Percentiles rank a stretch among this genome's conserved stretches.
These are phyloP conservation scores for Ogataea kodamae DNA, from an alignment of 805 yeast species.

Conservation along the genomic window DNA sequence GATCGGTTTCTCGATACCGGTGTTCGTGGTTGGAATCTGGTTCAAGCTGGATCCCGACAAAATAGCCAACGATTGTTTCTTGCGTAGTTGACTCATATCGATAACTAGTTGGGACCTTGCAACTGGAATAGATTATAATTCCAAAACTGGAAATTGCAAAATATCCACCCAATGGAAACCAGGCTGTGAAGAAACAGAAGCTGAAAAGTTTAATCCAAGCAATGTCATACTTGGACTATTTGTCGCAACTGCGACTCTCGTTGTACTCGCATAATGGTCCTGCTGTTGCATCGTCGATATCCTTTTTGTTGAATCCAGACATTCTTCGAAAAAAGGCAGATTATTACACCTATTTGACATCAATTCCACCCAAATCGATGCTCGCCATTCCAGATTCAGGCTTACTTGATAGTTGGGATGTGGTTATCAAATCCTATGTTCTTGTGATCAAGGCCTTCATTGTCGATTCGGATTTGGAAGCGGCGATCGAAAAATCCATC, in stretches of 20 bases:
- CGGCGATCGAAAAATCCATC: constrained; percentile 17
- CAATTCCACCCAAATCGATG: constrained; percentile 16
- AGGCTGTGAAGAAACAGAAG: constrained; percentile 5
- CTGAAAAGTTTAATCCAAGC: not conserved
- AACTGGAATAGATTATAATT: too few relatives aligned
- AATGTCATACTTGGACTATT: constrained; percentile 18
- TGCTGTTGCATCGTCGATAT: constrained; percentile 10
- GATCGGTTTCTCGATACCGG: constrained; percentile 23
- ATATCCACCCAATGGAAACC: constrained; percentile 1
- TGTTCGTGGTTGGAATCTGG: constrained; percentile 10
- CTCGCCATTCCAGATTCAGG: constrained; percentile 12
- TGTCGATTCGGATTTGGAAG: constrained; percentile 19
- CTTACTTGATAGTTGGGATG: constrained; percentile 10
- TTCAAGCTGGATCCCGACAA: constrained; percentile 28
- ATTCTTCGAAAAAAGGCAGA: constrained; percentile 15
- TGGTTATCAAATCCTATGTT: constrained; percentile 13
- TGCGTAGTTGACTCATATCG: constrained; percentile 15
- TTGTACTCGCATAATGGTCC: constrained; percentile 13
- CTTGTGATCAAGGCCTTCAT: constrained; percentile 17
- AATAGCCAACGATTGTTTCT: constrained; percentile 35
- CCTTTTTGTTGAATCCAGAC: constrained; percentile 20
- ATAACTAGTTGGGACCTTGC: too few relatives aligned
- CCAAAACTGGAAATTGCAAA: constrained; percentile 11
- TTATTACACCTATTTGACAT: constrained; percentile 13
- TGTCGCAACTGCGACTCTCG: constrained; percentile 12